phyloP scores from a whole-genome alignment of 305 asterid genomes.

The Salvia sclarea region DNA sequence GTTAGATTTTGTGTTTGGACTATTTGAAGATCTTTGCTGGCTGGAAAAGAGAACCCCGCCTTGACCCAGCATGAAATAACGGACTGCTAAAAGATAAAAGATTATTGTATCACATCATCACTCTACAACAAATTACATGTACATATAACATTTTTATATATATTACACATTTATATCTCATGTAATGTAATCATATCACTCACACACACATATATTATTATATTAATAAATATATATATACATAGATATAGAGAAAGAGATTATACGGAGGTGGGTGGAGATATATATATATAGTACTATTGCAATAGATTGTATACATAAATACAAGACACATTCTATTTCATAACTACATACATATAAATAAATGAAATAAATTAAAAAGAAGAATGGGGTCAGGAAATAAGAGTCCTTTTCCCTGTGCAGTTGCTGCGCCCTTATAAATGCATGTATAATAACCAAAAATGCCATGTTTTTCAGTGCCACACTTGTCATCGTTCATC shows the following conservation, averaged over 20 bases:
- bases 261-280: too few relatives aligned
- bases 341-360: too few relatives aligned
- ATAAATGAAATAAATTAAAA: too few relatives aligned
- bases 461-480: conserved; percentile 74
- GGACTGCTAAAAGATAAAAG: conserved; percentile 29
- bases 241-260: too few relatives aligned
- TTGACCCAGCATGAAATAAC: conserved; percentile 21
- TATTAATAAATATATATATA: too few relatives aligned
- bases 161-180: too few relatives aligned
- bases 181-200: too few relatives aligned
- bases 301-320: too few relatives aligned
- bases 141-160: too few relatives aligned
- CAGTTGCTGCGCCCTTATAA: conserved; percentile 40
- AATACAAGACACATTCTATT: too few relatives aligned
- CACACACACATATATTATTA: too few relatives aligned
- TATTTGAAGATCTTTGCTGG: conserved; percentile 42
- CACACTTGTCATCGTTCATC: conserved; percentile 43
- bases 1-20: conserved; percentile 42
- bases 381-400: conserved; percentile 12
- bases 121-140: background rate
- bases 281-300: too few relatives aligned
- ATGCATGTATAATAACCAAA: conserved; percentile 39
- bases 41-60: conserved; percentile 10
- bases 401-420: conserved; percentile 36
- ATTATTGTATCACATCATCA: conserved; percentile 21